Evolutionary conservation across 495 filamentous ascomycete genomes (phyloP).

Genomic region (Penicillium dipodomyicola): DNA sequence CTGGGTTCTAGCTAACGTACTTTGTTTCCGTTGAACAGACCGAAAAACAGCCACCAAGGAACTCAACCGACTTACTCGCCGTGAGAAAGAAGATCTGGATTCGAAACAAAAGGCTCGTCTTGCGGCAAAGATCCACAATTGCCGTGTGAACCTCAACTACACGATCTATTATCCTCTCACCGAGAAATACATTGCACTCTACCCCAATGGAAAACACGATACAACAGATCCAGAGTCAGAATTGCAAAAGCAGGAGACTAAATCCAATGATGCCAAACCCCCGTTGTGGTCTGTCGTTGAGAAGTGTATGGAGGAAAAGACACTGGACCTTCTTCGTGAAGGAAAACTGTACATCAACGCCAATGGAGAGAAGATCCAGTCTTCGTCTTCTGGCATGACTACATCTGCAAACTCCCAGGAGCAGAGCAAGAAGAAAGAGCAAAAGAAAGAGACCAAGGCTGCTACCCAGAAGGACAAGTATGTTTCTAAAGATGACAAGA

Average conservation of each 20-base stretch:
- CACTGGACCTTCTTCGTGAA: slow-evolving; percentile 54
- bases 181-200: slow-evolving; percentile 78
- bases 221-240: slow-evolving; percentile 22
- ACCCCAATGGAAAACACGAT: slow-evolving; percentile 43
- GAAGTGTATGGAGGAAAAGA: slow-evolving; percentile 64
- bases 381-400: background rate
- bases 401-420: slow-evolving; percentile 1
- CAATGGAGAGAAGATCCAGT: slow-evolving; percentile 23
- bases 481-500: slow-evolving; percentile 11
- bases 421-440: slow-evolving; percentile 18
- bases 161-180: slow-evolving; percentile 76
- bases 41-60: slow-evolving; percentile 77
- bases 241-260: slow-evolving; percentile 23
- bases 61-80: slow-evolving; percentile 55
- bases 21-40: slow-evolving; percentile 50
- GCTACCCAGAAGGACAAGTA: slow-evolving; percentile 6
- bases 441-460: slow-evolving; percentile 13
- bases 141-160: slow-evolving; percentile 83
- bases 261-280: slow-evolving; percentile 35
- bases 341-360: slow-evolving; percentile 42
- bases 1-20: slow-evolving; percentile 3
- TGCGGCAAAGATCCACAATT: slow-evolving; percentile 59
- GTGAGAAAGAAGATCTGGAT: slow-evolving; percentile 41
- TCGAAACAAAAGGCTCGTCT: slow-evolving; percentile 51
- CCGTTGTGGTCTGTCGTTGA: slow-evolving; percentile 70